Percentiles rank a stretch among this genome's conserved stretches.
These are phyloP conservation scores for Alternaria gansuensis DNA, from an alignment of 2,329 filamentous ascomycete species.

Conservation along the genomic window DNA sequence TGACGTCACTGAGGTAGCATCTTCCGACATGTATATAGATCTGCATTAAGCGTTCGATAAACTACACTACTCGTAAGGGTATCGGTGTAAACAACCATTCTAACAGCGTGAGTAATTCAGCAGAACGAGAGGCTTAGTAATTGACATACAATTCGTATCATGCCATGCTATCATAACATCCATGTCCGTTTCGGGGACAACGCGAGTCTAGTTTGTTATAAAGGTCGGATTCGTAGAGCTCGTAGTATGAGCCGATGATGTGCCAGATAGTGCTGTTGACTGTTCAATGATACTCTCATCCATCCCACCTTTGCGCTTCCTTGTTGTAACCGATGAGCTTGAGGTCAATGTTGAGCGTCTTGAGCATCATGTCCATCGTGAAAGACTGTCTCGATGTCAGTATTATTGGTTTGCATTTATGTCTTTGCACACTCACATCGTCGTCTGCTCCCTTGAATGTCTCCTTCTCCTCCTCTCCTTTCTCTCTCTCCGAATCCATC, in stretches of 20 bases:
- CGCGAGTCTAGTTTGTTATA: background rate
- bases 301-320: conserved; percentile 65
- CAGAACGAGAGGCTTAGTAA: background rate
- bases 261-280: background rate
- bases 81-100: conserved; percentile 10
- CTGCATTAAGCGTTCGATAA: background rate
- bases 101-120: background rate
- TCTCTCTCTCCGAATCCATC: conserved; percentile 50
- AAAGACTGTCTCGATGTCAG: conserved; percentile 59
- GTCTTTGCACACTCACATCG: conserved; percentile 48
- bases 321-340: conserved; percentile 71
- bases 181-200: background rate
- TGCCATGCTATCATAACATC: background rate
- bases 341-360: conserved; percentile 69
- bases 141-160: conserved; percentile 4
- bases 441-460: conserved; percentile 47
- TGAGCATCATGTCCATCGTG: conserved; percentile 75
- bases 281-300: conserved; percentile 47
- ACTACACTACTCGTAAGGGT: conserved; percentile 1
- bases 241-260: background rate
- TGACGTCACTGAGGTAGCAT: conserved; percentile 14
- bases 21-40: background rate
- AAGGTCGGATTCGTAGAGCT: background rate
- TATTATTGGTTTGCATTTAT: background rate
- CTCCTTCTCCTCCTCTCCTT: conserved; percentile 55